Percentiles rank a stretch among this genome's conserved stretches.
Conservation (phyloP, 768 basidiomycete species). For the Tephrocybe sp. region DNA sequence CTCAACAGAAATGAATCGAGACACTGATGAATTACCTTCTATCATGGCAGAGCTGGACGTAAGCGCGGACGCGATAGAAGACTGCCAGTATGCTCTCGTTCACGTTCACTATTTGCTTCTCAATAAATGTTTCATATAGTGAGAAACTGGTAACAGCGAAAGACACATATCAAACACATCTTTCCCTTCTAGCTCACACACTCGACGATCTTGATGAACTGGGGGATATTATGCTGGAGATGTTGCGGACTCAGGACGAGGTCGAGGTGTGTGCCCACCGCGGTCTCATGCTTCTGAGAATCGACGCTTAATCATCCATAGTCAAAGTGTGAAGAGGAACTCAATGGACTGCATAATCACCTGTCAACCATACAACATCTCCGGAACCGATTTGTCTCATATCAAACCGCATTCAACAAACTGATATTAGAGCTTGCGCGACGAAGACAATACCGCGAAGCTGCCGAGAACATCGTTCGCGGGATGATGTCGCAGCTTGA, state of each 20-base stretch:
- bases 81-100: conserved; percentile 43
- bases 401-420: conserved; percentile 71
- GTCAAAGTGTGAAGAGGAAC: conserved; percentile 50
- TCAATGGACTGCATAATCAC: conserved; percentile 58
- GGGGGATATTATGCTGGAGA: conserved; percentile 75
- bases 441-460: conserved; percentile 63
- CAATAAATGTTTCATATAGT: conserved; percentile 31
- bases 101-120: not conserved
- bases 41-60: conserved; percentile 75
- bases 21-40: conserved; percentile 72
- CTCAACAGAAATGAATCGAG: conserved; percentile 71
- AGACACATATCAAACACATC: conserved; percentile 39
- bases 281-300: not conserved
- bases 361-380: conserved; percentile 61
- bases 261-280: conserved; percentile 52
- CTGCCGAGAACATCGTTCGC: conserved; percentile 59
- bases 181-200: conserved; percentile 46
- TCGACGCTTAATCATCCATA: conserved; percentile 21
- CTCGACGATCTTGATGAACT: conserved; percentile 73
- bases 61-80: conserved; percentile 48
- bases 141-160: conserved; percentile 46
- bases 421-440: conserved; percentile 72
- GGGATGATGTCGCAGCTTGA: conserved; percentile 65
- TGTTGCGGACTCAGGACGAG: conserved; percentile 65
- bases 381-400: conserved; percentile 63